Evolutionary conservation across 75 land plant species (phyloP).

Genomic region (Larix kaempferi): DNA sequence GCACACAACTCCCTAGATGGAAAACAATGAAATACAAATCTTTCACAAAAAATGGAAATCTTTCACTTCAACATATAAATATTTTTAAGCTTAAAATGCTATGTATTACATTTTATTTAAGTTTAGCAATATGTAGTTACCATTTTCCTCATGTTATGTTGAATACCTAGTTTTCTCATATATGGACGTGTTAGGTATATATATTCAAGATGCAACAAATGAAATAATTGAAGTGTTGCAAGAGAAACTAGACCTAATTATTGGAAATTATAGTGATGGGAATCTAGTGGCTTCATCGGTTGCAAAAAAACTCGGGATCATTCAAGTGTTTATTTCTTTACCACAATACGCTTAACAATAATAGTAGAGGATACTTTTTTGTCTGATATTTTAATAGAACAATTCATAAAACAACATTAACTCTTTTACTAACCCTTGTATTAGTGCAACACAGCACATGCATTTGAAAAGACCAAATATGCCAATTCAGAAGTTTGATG

Average conservation of each 20-base stretch:
- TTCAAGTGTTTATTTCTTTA: slow-evolving; percentile 36
- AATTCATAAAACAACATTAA: not conserved
- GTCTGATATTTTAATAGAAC: not conserved
- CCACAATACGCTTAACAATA: not conserved
- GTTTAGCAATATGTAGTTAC: no score
- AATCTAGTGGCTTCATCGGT: no score
- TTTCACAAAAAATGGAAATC: slow-evolving; percentile 1
- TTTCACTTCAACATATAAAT: not conserved
- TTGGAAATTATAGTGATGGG: no score
- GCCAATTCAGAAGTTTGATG: slow-evolving; percentile 58
- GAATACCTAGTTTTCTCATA: no score
- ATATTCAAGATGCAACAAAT: slow-evolving; percentile 45
- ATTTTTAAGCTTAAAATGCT: no score
- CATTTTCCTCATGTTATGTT: no score
- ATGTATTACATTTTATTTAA: no score
- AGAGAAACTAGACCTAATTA: no score
- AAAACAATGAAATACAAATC: no score
- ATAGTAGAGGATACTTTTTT: not conserved
- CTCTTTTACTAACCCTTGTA: not conserved
- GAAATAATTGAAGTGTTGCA: no score
- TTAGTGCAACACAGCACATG: slow-evolving; percentile 64
- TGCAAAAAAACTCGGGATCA: slow-evolving; percentile 44
- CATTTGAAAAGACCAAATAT: slow-evolving; percentile 71
- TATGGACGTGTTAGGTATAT: not conserved
- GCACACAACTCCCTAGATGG: no score